Base-by-base conservation (phyloP, 2,329 filamentous ascomycete species). In the Cytospora schulzeri region DNA sequence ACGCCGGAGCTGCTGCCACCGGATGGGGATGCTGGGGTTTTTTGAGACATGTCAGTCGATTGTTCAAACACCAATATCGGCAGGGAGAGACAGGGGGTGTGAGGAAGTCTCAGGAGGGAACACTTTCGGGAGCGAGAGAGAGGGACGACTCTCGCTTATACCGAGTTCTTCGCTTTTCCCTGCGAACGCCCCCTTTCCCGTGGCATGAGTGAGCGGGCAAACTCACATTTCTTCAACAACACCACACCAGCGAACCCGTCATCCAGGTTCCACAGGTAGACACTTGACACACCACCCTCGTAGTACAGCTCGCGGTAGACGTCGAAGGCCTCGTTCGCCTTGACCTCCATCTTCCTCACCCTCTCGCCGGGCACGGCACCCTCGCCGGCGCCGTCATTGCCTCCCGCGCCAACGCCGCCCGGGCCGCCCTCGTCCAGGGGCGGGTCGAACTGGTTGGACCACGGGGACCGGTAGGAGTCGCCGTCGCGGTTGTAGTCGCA, bases 401-500 rank as follows among this genome's bases (percentile, higher is more conserved):
- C 82, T 15, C 78, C 82, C 1, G 80, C 78, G 11, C 82, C 81
- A 3, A 83, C 79, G 31, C 81, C 84, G 29, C 83, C 83, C 0
- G 75, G 74, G 19, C 73, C 76, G 57, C 83, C 84, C 69, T 85
- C 85, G 69, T 91, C 89, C 66, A 97, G 85, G 17, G 93, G 91
- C 22, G 94, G 95, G 76, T 98, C 93, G 77, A 99, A 99, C 79
- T 97, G 91, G 80, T 98, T 98, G 80, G 90, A 95, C 95, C 95
- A 99, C n/a, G 95, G 95, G 69, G 92, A 96, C 68, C 95, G 91
- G 85, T 97, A 97, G 79, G 91, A 96, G 81, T 97, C 94, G 68
- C 95, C 95, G 79, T 99, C 95, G 69, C 95, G 93, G 85, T 99
- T 99, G 85, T 99, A 99, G 85, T 99, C 95, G 84, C 95, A 99